A percentile compares a stretch with the other conserved stretches of the same genome.
phyloP scores from a whole-genome alignment of 1,284 basidiomycete species.

The Ceratobasidium theobromae region DNA sequence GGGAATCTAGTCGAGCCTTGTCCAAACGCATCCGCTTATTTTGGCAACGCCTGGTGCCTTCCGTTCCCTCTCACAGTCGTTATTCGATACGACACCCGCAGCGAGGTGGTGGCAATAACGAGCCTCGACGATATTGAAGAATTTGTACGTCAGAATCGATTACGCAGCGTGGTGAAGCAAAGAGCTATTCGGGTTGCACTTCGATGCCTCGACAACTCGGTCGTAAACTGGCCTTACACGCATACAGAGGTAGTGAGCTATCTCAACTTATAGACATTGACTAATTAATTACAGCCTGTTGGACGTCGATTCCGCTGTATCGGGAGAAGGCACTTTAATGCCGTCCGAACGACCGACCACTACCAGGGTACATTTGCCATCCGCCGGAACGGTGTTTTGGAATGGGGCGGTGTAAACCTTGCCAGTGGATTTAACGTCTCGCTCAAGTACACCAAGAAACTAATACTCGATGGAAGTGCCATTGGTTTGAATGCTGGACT shows the following conservation, averaged over 20 bases:
- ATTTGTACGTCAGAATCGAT: slow-evolving; percentile 68
- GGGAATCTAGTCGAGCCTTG: slow-evolving; percentile 37
- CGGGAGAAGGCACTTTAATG: slow-evolving; percentile 51
- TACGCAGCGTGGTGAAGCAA: slow-evolving; percentile 51
- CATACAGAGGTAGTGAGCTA: slow-evolving; percentile 51
- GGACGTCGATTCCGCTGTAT: slow-evolving; percentile 49
- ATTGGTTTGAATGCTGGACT: slow-evolving; percentile 72
- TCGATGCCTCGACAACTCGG: slow-evolving; percentile 66
- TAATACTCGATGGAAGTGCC: slow-evolving; percentile 54
- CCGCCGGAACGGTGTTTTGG: slow-evolving; percentile 56
- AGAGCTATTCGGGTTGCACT: slow-evolving; percentile 67
- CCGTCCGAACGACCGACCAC: slow-evolving; percentile 53
- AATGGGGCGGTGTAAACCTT: slow-evolving; percentile 60
- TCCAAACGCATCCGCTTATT: slow-evolving; percentile 53
- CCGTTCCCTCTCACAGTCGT: slow-evolving; percentile 77
- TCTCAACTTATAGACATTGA: slow-evolving; percentile 33
- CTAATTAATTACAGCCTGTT: slow-evolving; percentile 47
- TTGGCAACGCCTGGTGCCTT: slow-evolving; percentile 76
- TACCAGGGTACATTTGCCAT: slow-evolving; percentile 57
- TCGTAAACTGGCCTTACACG: slow-evolving; percentile 66
- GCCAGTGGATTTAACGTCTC: slow-evolving; percentile 71
- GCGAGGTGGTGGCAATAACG: slow-evolving; percentile 53
- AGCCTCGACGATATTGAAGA: slow-evolving; percentile 56
- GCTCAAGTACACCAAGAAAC: slow-evolving; percentile 58
- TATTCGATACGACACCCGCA: slow-evolving; percentile 67